Conservation (phyloP, 345 rosid species). For the Melaleuca quinquenervia region DNA sequence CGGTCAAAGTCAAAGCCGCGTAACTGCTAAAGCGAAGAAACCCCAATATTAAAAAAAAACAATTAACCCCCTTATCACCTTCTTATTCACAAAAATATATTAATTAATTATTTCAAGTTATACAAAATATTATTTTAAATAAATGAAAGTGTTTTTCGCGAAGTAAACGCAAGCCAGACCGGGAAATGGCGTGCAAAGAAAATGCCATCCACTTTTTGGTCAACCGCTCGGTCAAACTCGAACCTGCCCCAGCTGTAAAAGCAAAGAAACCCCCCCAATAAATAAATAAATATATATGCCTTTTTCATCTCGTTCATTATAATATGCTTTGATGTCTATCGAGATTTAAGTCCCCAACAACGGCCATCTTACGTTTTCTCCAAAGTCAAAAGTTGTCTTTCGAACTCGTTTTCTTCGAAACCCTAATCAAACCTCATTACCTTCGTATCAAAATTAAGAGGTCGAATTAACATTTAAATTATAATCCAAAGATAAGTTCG, state of each 20-base stretch:
- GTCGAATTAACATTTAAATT: not conserved
- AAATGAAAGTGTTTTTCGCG: too few relatives aligned
- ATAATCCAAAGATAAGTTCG: not conserved
- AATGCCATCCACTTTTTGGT: not conserved
- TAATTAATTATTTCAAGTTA: too few relatives aligned
- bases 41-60: not conserved
- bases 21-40: not conserved
- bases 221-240: not conserved
- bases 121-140: too few relatives aligned
- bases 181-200: too few relatives aligned
- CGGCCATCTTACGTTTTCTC: not conserved
- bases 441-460: not conserved
- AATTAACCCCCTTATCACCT: too few relatives aligned
- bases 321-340: not conserved
- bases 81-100: too few relatives aligned
- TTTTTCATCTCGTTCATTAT: not conserved
- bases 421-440: not conserved
- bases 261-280: not conserved
- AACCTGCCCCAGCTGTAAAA: not conserved
- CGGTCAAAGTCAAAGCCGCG: not conserved
- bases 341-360: not conserved
- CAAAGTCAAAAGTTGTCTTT: not conserved
- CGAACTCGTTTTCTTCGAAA: not conserved
- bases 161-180: too few relatives aligned
- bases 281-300: not conserved